phyloP scores from a whole-genome alignment of 805 yeast species.

The Saccharomyces jurei region DNA sequence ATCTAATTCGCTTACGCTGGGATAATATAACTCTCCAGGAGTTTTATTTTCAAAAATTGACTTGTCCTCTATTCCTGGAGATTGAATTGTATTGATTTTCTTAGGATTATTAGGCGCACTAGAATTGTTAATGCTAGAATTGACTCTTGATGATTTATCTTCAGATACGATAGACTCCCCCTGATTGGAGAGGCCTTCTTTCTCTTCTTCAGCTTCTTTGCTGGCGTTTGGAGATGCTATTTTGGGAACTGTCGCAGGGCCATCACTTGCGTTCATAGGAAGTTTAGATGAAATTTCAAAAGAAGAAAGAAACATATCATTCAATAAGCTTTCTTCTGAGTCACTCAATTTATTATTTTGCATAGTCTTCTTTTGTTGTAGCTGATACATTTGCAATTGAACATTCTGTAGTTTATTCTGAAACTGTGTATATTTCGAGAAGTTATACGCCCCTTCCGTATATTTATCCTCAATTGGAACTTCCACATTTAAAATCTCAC shows the following conservation, averaged over 20 bases:
- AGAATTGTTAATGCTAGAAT: slow-evolving; percentile 2
- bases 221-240: not conserved
- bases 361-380: slow-evolving; percentile 19
- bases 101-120: slow-evolving; percentile 2
- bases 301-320: slow-evolving; percentile 20
- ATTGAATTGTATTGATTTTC: slow-evolving; percentile 4
- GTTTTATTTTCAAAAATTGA: not conserved
- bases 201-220: not conserved
- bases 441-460: slow-evolving; percentile 46
- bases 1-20: slow-evolving; percentile 20
- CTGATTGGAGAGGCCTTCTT: not conserved
- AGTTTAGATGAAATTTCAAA: slow-evolving; percentile 27
- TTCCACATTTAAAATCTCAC: slow-evolving; percentile 49
- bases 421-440: slow-evolving; percentile 46
- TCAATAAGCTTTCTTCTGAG: slow-evolving; percentile 12
- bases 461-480: slow-evolving; percentile 40
- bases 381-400: slow-evolving; percentile 23
- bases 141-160: slow-evolving; percentile 3
- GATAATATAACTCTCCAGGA: slow-evolving; percentile 8
- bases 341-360: slow-evolving; percentile 7
- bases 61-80: slow-evolving; percentile 2
- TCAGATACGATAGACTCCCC: slow-evolving; percentile 5
- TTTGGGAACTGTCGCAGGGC: not conserved
- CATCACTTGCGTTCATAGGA: slow-evolving; percentile 15
- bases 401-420: slow-evolving; percentile 32